Base-by-base conservation (phyloP, 495 filamentous ascomycete genomes). In the Aspergillus haitiensis region DNA sequence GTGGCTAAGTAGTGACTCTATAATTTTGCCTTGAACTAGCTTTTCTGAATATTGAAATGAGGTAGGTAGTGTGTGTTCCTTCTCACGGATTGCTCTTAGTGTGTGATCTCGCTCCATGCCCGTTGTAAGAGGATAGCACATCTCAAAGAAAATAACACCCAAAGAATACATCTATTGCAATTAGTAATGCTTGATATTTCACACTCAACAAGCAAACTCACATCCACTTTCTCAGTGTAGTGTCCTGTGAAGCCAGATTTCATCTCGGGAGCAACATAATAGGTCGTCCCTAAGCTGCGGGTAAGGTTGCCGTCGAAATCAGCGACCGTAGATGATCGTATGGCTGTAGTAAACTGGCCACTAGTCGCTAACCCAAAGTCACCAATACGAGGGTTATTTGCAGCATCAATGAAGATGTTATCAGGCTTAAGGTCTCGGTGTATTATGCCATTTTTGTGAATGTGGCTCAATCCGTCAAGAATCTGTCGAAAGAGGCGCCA, bases 351-450 rank as follows among this genome's bases (percentile, higher is more conserved):
- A 45, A 90, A 86, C 59, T 95, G 92, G 2, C 91, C 90, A 63
- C 85, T 93, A 3, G 92, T 97, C 39, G 94, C 94, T 37, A 98
- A 80, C 6, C 94, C 94, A 72, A 98, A 98, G 69, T 98, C 94
- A 52, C 94, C 94, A 60, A 98, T 97, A 56, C 92, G 90, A 10
- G 95, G 91, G 66, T 96, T 93, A 46, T 89, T 90, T 3, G 88
- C 82, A 36, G 87, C 83, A 66, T 98, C 95, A 64, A 98, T 94
- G 74, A 98, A 98, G 49, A 98, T 85, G 62, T 98, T 98, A 66
- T 98, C 95, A 0, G 94, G 94, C 67, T 98, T 98, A n/a, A 98
- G 80, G 70, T 98, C 94, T 1, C 94, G 88, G 67, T 98, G 94
- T 18, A 98, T 93, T 63, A 98, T 96, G 46, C 91, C 92, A 55